Percentiles rank a stretch among this genome's conserved stretches.
Evolutionary conservation across 768 basidiomycete species (phyloP).

Genomic region (Ephemerocybe angulata): DNA sequence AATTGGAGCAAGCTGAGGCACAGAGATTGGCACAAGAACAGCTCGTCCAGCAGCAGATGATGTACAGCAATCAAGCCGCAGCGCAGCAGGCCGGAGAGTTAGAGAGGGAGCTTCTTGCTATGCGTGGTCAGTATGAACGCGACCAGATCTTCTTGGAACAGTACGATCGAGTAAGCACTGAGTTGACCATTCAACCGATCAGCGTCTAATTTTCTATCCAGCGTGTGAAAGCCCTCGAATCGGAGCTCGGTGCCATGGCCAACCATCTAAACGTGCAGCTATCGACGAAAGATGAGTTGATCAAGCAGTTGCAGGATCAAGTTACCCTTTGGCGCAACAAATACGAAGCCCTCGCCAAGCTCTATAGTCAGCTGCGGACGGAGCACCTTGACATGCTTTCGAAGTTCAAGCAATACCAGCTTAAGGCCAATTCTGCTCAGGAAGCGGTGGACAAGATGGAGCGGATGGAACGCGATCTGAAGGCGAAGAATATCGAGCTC

Average conservation of each 20-base stretch:
- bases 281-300: conserved; percentile 89
- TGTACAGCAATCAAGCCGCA: conserved; percentile 72
- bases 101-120: conserved; percentile 84
- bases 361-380: conserved; percentile 95
- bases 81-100: conserved; percentile 72
- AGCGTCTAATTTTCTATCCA: conserved; percentile 26
- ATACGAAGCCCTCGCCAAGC: conserved; percentile 96
- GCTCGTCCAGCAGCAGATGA: conserved; percentile 78
- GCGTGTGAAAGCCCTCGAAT: conserved; percentile 95
- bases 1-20: conserved; percentile 81
- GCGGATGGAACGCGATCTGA: conserved; percentile 96
- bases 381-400: conserved; percentile 97
- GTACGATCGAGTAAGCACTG: conserved; percentile 78
- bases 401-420: conserved; percentile 95
- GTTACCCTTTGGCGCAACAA: conserved; percentile 97
- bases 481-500: conserved; percentile 96
- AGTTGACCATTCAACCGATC: conserved; percentile 1
- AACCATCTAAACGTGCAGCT: conserved; percentile 83
- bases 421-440: conserved; percentile 97
- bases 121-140: conserved; percentile 96
- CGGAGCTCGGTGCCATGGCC: conserved; percentile 73
- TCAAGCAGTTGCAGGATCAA: conserved; percentile 94
- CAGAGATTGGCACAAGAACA: conserved; percentile 89
- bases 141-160: conserved; percentile 98
- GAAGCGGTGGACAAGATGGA: conserved; percentile 99